These are phyloP conservation scores for Rubroboletus pulcherrimus DNA, from an alignment of 768 basidiomycete genomes.

Conservation along the genomic window DNA sequence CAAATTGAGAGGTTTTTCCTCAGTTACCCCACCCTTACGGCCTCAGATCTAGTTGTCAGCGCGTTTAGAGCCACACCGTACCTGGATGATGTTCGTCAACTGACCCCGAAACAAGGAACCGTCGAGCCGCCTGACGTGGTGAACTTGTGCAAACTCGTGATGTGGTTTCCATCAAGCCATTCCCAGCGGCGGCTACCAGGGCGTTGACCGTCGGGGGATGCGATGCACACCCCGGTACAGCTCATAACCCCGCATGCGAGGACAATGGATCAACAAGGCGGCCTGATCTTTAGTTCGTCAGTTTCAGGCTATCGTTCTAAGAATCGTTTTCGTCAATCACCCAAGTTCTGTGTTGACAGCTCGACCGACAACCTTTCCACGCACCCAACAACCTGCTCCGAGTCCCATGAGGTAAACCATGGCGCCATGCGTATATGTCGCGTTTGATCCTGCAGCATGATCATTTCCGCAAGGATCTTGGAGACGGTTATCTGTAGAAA, in stretches of 20 bases:
- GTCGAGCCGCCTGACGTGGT: neutral
- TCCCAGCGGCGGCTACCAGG: neutral
- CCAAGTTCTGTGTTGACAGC: neutral
- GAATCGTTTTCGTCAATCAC: neutral
- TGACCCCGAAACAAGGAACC: neutral
- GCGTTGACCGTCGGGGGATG: no score
- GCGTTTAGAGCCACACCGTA: neutral
- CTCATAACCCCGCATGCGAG: neutral
- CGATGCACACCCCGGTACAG: neutral
- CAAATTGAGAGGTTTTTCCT: constrained; percentile 17
- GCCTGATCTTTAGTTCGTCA: neutral
- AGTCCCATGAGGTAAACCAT: neutral
- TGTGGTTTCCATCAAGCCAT: neutral
- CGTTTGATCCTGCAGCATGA: neutral
- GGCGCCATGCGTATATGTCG: neutral
- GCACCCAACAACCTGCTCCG: neutral
- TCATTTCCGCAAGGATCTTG: neutral
- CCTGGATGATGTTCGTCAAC: neutral
- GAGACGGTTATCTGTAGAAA: neutral
- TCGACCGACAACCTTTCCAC: neutral
- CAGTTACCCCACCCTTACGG: constrained; percentile 14
- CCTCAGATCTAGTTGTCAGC: neutral
- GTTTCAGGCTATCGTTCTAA: neutral
- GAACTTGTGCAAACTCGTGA: neutral
- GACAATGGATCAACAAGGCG: neutral